phyloP scores from a whole-genome alignment of 2,329 filamentous ascomycete genomes.

The Penicillium janthinellum region DNA sequence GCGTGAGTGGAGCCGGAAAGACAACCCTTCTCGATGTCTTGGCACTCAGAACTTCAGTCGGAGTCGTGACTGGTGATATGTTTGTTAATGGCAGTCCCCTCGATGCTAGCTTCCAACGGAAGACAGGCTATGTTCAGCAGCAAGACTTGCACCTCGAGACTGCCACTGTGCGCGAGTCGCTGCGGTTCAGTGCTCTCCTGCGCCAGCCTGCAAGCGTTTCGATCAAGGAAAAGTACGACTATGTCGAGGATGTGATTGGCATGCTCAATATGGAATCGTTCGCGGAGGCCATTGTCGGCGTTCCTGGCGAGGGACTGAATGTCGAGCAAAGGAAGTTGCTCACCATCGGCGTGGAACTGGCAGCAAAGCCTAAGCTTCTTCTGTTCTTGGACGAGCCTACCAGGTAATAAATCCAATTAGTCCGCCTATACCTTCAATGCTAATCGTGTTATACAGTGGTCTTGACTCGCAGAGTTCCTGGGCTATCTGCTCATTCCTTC shows the following conservation, averaged over 20 bases:
- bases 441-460: slow-evolving; percentile 55
- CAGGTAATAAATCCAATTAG: slow-evolving; percentile 40
- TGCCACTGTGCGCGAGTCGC: slow-evolving; percentile 81
- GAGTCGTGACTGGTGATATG: slow-evolving; percentile 84
- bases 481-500: slow-evolving; percentile 80
- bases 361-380: slow-evolving; percentile 81
- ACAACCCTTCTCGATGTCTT: slow-evolving; percentile 85
- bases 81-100: slow-evolving; percentile 71
- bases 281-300: slow-evolving; percentile 83
- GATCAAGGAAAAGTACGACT: slow-evolving; percentile 73
- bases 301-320: slow-evolving; percentile 73
- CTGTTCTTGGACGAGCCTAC: slow-evolving; percentile 93
- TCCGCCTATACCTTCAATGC: not conserved
- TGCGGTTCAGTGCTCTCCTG: slow-evolving; percentile 81
- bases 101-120: slow-evolving; percentile 51
- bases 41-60: slow-evolving; percentile 80
- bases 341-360: slow-evolving; percentile 90
- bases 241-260: slow-evolving; percentile 85
- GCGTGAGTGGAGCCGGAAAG: slow-evolving; percentile 85
- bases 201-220: slow-evolving; percentile 76
- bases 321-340: slow-evolving; percentile 69
- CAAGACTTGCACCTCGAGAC: slow-evolving; percentile 86
- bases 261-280: slow-evolving; percentile 86
- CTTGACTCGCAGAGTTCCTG: slow-evolving; percentile 88
- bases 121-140: slow-evolving; percentile 67